These are phyloP conservation scores for Pichia sp. DNA, from an alignment of 1,139 yeast species.

Conservation along the genomic window DNA sequence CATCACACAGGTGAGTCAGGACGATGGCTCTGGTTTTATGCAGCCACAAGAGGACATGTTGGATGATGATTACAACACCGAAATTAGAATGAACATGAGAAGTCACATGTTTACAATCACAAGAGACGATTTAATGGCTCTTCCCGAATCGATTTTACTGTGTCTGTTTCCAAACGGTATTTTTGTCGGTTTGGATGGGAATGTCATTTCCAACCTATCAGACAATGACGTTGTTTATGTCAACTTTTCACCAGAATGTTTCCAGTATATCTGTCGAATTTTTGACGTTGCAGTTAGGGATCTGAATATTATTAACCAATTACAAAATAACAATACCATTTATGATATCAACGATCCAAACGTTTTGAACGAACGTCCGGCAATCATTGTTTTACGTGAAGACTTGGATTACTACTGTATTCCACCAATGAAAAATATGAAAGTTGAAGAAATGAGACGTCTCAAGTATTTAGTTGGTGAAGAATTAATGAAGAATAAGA, in stretches of 20 bases:
- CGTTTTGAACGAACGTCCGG: slow-evolving; percentile 73
- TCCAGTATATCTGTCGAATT: slow-evolving; percentile 69
- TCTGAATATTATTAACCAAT: slow-evolving; percentile 29
- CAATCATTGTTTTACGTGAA: slow-evolving; percentile 87
- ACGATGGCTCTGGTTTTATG: slow-evolving; percentile 15
- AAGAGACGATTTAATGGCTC: slow-evolving; percentile 80
- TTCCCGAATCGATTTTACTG: slow-evolving; percentile 83
- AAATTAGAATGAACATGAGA: slow-evolving; percentile 60
- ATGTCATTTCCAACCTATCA: slow-evolving; percentile 67
- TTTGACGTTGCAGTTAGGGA: slow-evolving; percentile 42
- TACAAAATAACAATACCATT: slow-evolving; percentile 26
- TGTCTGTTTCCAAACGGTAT: slow-evolving; percentile 90
- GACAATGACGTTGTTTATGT: slow-evolving; percentile 74
- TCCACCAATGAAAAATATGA: slow-evolving; percentile 56
- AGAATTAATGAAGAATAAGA: slow-evolving; percentile 46
- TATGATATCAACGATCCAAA: slow-evolving; percentile 40
- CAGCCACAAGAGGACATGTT: slow-evolving; percentile 31
- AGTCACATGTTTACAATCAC: slow-evolving; percentile 64
- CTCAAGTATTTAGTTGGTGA: slow-evolving; percentile 70
- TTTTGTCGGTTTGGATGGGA: slow-evolving; percentile 66
- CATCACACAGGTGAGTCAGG: slow-evolving; percentile 53
- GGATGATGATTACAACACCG: slow-evolving; percentile 53
- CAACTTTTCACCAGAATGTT: slow-evolving; percentile 81
- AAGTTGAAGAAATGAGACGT: slow-evolving; percentile 48
- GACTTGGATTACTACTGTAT: slow-evolving; percentile 91